A percentile compares a stretch with the other conserved stretches of the same genome.
Conservation (phyloP, 2,329 filamentous ascomycete genomes). For the Xylariaceae sp. region DNA sequence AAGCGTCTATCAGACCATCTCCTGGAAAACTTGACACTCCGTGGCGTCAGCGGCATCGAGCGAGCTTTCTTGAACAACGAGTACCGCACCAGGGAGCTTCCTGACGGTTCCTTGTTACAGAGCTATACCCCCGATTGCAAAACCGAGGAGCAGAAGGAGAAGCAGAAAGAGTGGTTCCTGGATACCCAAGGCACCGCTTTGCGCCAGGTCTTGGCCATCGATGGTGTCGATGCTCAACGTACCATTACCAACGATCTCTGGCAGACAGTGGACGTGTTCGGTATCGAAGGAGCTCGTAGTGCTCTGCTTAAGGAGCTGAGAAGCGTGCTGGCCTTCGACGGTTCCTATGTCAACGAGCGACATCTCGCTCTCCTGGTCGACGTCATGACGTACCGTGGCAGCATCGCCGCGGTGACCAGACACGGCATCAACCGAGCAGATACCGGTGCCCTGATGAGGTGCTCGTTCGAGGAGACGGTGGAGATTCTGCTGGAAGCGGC, state of each 20-base stretch:
- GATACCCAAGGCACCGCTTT: slow-evolving; percentile 91
- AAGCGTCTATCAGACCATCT: slow-evolving; percentile 90
- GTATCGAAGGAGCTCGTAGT: slow-evolving; percentile 88
- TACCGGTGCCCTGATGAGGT: slow-evolving; percentile 97
- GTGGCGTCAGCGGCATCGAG: slow-evolving; percentile 83
- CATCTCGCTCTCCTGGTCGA: slow-evolving; percentile 93
- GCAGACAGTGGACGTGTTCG: slow-evolving; percentile 89
- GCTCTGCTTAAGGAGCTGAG: slow-evolving; percentile 84
- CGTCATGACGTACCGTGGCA: slow-evolving; percentile 94
- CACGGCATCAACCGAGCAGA: slow-evolving; percentile 98
- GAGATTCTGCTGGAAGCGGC: slow-evolving; percentile 97
- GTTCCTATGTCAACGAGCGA: slow-evolving; percentile 98
- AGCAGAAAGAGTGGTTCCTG: slow-evolving; percentile 89
- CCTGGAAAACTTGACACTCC: slow-evolving; percentile 82
- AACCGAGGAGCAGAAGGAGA: no score
- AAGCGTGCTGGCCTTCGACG: slow-evolving; percentile 92
- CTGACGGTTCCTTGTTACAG: no score
- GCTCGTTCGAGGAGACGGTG: slow-evolving; percentile 98
- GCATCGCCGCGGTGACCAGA: slow-evolving; percentile 91
- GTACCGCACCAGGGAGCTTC: no score
- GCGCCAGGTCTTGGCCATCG: slow-evolving; percentile 74
- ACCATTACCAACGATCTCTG: slow-evolving; percentile 96
- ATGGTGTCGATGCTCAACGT: slow-evolving; percentile 78
- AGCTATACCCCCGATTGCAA: no score
- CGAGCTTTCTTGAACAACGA: slow-evolving; percentile 89